These are phyloP conservation scores for Colletotrichum sp. DNA, from an alignment of 2,329 filamentous ascomycete species.

Conservation along the genomic window DNA sequence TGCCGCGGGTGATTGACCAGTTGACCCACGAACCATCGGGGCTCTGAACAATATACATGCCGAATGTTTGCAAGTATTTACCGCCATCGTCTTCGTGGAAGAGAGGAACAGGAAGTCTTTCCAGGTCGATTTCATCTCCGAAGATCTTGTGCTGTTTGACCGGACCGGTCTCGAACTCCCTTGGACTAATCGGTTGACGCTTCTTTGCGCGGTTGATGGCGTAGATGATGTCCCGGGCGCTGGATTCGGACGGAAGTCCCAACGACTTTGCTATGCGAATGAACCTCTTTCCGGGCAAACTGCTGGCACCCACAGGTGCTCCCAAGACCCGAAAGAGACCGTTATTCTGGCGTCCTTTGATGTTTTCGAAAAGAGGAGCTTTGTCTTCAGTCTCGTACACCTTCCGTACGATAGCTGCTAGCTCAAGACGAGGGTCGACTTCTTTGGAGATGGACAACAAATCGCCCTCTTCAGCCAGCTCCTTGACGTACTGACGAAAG, in stretches of 20 bases:
- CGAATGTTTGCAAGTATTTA: slow-evolving; percentile 55
- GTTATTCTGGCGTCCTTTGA: slow-evolving; percentile 44
- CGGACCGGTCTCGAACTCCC: slow-evolving; percentile 32
- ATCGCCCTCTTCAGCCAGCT: not conserved
- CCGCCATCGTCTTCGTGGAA: slow-evolving; percentile 52
- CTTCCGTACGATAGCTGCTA: slow-evolving; percentile 48
- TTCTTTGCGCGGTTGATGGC: not conserved
- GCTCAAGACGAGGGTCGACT: slow-evolving; percentile 50
- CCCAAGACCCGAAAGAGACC: slow-evolving; percentile 55
- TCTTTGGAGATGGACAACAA: slow-evolving; percentile 37
- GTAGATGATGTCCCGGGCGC: not conserved
- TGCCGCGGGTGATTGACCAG: slow-evolving; percentile 49
- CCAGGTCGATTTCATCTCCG: slow-evolving; percentile 46
- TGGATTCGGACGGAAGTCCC: not conserved
- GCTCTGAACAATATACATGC: slow-evolving; percentile 51
- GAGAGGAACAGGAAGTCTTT: slow-evolving; percentile 42
- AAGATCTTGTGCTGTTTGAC: slow-evolving; percentile 46
- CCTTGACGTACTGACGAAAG: not conserved
- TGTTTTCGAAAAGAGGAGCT: slow-evolving; percentile 56
- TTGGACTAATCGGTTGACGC: not conserved
- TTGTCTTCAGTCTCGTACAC: slow-evolving; percentile 50
- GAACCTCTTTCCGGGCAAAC: not conserved
- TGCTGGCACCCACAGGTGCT: slow-evolving; percentile 35
- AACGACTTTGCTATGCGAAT: not conserved
- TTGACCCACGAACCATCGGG: slow-evolving; percentile 52